phyloP scores from a whole-genome alignment of 805 yeast genomes.

The Nakazawaea siamensis region DNA sequence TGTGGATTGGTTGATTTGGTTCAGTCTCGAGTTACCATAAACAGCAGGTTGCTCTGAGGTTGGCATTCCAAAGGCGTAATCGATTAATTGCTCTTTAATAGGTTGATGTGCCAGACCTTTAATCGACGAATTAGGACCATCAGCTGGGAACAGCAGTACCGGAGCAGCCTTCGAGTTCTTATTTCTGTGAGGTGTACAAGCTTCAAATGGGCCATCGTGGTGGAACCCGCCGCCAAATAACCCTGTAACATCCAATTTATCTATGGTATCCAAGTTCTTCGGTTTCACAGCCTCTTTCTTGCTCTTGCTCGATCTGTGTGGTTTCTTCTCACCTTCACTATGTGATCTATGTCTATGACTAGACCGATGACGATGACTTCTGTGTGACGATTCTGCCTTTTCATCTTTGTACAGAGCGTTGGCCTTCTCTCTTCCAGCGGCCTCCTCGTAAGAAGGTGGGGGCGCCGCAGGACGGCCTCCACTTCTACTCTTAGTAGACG shows the following conservation, averaged over 20 bases:
- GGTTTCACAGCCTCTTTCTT: slow-evolving; percentile 39
- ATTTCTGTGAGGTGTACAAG: slow-evolving; percentile 95
- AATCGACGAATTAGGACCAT: slow-evolving; percentile 87
- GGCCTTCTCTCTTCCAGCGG: slow-evolving; percentile 39
- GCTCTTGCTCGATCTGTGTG: slow-evolving; percentile 16
- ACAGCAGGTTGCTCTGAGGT: neutral
- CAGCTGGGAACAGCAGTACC: slow-evolving; percentile 89
- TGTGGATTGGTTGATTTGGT: slow-evolving; percentile 18
- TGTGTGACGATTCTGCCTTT: slow-evolving; percentile 24
- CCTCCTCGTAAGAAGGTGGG: slow-evolving; percentile 70
- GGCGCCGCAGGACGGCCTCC: slow-evolving; percentile 8
- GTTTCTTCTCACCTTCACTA: slow-evolving; percentile 14
- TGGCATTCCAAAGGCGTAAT: slow-evolving; percentile 67
- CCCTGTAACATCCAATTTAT: slow-evolving; percentile 92
- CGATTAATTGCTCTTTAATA: slow-evolving; percentile 51
- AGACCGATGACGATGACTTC: slow-evolving; percentile 12
- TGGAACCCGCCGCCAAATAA: slow-evolving; percentile 87
- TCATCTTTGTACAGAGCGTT: slow-evolving; percentile 46
- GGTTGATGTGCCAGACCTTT: slow-evolving; percentile 54
- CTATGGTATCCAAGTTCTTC: slow-evolving; percentile 85
- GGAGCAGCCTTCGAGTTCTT: slow-evolving; percentile 72
- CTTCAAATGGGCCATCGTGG: slow-evolving; percentile 99
- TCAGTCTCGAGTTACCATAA: neutral
- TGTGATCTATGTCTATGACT: slow-evolving; percentile 14
- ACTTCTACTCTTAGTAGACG: slow-evolving; percentile 17